Evolutionary conservation across 192 early-diverging fungal genomes (phyloP), one percentile per base, ranked within the genome.

Genomic region (Allomyces javanicus): DNA sequence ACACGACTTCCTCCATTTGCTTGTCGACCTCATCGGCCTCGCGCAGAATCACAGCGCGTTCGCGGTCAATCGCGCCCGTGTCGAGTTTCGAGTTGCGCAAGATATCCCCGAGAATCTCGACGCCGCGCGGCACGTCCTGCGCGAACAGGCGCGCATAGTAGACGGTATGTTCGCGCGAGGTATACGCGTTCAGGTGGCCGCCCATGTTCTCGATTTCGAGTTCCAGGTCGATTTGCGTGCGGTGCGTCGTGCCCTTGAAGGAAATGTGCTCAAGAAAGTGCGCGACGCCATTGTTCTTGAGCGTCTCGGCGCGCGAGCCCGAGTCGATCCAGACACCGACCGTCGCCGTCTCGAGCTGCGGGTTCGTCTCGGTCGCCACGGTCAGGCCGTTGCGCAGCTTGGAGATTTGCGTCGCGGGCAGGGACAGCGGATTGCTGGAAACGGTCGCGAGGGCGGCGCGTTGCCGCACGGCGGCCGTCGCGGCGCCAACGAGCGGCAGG

Each of bases 231-330:
- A 86, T 78, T 77, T 96, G 94, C 45, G 83, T 82, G 67, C 93
- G 87, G 64, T 81, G 71, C 64, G 83, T 85, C 25, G 94, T 97
- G 65, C 94, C 94, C 82, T 98, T 98, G 85, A 96, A 98, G 17
- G 94, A 89, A 94, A 98, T 97, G 77, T 98, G 95, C 75, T 98
- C 95, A 65, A 98, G 76, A 70, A 98, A 98, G 77, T 98, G 94
- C 24, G 95, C 95, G 40, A 91, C 84, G 27, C 95, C 95, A 69
- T 98, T 98, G 81, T 90, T 91, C 65, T 78, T 77, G 68, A 75
- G 74, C 66, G 77, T 89, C 72, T 92, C 90, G 73, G 86, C 86
- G 70, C 90, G 85, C 70, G 84, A 86, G 61, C 90, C 90, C 65
- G 90, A 87, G 80, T 91, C 87, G 66, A 92, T 91, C 85, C 89